Evolutionary conservation across 768 basidiomycete species (phyloP).

Genomic region (Tulasnella sp.): DNA sequence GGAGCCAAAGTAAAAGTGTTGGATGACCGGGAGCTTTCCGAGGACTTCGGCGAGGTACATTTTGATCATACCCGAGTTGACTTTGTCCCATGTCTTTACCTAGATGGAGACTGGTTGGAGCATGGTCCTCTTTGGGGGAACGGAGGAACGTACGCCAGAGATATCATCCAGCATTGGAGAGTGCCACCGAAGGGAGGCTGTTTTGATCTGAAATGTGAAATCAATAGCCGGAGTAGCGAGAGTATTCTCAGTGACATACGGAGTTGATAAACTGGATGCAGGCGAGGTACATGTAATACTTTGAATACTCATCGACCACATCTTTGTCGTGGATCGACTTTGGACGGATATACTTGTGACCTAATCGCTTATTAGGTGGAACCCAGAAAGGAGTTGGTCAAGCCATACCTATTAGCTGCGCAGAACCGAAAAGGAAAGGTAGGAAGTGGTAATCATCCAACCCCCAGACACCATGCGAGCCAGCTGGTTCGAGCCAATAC

Average conservation of each 20-base stretch:
- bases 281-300: conserved; percentile 92
- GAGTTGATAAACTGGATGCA: conserved; percentile 96
- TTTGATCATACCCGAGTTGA: conserved; percentile 92
- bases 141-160: conserved; percentile 44
- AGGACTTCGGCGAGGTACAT: conserved; percentile 96
- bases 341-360: conserved; percentile 80
- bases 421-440: conserved; percentile 77
- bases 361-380: conserved; percentile 28
- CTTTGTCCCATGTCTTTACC: conserved; percentile 93
- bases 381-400: neutral
- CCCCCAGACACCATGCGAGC: conserved; percentile 99
- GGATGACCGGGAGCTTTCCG: conserved; percentile 87
- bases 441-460: conserved; percentile 95
- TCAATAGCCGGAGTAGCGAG: neutral
- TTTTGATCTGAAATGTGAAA: conserved; percentile 57
- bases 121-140: neutral
- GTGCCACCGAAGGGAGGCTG: conserved; percentile 92
- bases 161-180: conserved; percentile 99
- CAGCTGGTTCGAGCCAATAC: conserved; percentile 97
- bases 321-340: conserved; percentile 88
- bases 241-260: conserved; percentile 32
- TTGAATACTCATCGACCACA: conserved; percentile 80
- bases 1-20: conserved; percentile 91
- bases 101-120: conserved; percentile 14
- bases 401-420: conserved; percentile 52